Conservation (phyloP, 2,329 filamentous ascomycete species). For the Colletotrichum trifolii region DNA sequence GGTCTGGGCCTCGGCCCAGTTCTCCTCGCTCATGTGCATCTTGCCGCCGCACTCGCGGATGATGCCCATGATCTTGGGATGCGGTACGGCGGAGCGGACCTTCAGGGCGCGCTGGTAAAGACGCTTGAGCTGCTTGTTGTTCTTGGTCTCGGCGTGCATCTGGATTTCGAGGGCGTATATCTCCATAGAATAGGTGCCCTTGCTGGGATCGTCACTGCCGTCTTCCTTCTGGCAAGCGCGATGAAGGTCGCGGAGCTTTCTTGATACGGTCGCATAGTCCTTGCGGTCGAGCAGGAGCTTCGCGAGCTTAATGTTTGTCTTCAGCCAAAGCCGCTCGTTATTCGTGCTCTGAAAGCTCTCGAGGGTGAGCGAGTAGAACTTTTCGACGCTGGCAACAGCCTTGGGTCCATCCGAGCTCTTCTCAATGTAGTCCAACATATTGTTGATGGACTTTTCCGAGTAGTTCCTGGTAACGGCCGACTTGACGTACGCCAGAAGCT, state of each 20-base stretch:
- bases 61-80: slow-evolving; percentile 99
- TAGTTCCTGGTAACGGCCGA: slow-evolving; percentile 97
- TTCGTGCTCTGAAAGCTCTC: slow-evolving; percentile 97
- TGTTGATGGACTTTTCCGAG: slow-evolving; percentile 99
- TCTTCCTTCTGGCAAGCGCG: slow-evolving; percentile 88
- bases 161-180: slow-evolving; percentile 98
- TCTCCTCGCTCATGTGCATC: slow-evolving; percentile 99
- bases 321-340: slow-evolving; percentile 96
- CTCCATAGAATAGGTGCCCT: slow-evolving; percentile 95
- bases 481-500: slow-evolving; percentile 97
- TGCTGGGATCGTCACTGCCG: slow-evolving; percentile 89
- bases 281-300: slow-evolving; percentile 92
- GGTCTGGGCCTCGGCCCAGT: slow-evolving; percentile 96
- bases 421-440: slow-evolving; percentile 98
- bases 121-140: slow-evolving; percentile 95
- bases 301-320: slow-evolving; percentile 97
- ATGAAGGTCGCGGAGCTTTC: slow-evolving; percentile 90
- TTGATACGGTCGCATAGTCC: slow-evolving; percentile 82
- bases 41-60: slow-evolving; percentile 99
- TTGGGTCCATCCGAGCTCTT: slow-evolving; percentile 81
- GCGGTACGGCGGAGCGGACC: slow-evolving; percentile 95
- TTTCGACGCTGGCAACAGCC: slow-evolving; percentile 83
- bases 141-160: slow-evolving; percentile 96
- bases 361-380: slow-evolving; percentile 94
- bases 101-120: slow-evolving; percentile 92